These are phyloP conservation scores for Arthromyces matolae DNA, from an alignment of 768 basidiomycete genomes.

Conservation along the genomic window DNA sequence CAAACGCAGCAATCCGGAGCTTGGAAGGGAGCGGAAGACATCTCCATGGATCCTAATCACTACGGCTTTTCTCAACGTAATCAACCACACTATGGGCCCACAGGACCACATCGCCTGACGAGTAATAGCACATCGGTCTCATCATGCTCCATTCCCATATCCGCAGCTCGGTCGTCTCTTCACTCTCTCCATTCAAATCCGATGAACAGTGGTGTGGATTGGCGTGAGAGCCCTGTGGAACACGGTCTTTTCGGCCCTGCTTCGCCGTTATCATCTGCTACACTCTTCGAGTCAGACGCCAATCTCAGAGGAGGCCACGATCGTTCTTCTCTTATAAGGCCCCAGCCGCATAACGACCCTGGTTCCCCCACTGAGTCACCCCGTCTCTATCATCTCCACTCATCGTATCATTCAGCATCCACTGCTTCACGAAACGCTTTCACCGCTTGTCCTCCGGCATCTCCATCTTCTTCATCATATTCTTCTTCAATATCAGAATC, in stretches of 20 bases:
- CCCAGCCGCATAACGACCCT: constrained; percentile 8
- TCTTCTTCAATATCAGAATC: constrained; percentile 10
- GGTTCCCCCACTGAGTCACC: constrained; percentile 8
- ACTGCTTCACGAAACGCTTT: constrained; percentile 17
- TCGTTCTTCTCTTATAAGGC: not conserved
- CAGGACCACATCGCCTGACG: constrained; percentile 5
- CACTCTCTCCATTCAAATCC: too few relatives aligned
- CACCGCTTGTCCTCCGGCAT: constrained; percentile 13
- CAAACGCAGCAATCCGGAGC: constrained; percentile 5
- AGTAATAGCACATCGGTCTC: constrained; percentile 6
- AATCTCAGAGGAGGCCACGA: constrained; percentile 1
- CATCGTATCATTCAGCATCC: constrained; percentile 8
- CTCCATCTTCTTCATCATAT: constrained; percentile 22
- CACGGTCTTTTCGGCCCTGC: constrained; percentile 12
- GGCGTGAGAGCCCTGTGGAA: constrained; percentile 9
- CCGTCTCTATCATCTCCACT: not conserved
- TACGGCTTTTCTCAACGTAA: not conserved
- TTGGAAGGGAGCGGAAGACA: constrained; percentile 9
- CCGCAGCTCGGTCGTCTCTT: constrained; percentile 15
- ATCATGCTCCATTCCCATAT: constrained; percentile 11
- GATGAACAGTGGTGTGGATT: constrained; percentile 4
- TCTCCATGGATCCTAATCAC: constrained; percentile 8
- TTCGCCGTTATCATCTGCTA: constrained; percentile 8
- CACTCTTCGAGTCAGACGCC: constrained; percentile 2
- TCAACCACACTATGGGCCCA: constrained; percentile 2